phyloP scores from a whole-genome alignment of 1,284 basidiomycete genomes.

The Puccinia polysora region DNA sequence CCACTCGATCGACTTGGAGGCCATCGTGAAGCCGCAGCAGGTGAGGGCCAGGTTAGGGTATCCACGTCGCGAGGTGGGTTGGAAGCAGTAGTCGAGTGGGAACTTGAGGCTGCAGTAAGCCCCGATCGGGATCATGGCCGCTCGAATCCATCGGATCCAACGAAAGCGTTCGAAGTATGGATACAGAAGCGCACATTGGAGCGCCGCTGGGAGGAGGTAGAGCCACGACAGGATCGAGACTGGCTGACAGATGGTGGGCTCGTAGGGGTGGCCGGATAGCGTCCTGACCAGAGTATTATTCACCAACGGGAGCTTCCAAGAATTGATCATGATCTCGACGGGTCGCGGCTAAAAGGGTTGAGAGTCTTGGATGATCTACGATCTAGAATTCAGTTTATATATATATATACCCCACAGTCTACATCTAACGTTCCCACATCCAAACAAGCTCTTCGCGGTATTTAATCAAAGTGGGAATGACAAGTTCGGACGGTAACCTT shows the following conservation, averaged over 20 bases:
- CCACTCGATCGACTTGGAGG: slow-evolving; percentile 12
- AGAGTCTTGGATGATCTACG: too few relatives aligned
- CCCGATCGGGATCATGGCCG: not conserved
- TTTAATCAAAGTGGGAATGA: too few relatives aligned
- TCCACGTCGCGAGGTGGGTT: not conserved
- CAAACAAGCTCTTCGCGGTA: too few relatives aligned
- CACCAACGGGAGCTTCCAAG: too few relatives aligned
- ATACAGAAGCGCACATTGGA: slow-evolving; percentile 16
- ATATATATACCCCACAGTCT: too few relatives aligned
- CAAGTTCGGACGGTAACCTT: too few relatives aligned
- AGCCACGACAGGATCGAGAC: not conserved
- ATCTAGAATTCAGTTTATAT: too few relatives aligned
- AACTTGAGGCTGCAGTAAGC: slow-evolving; percentile 1
- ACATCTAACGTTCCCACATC: too few relatives aligned
- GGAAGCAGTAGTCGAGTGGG: slow-evolving; percentile 18
- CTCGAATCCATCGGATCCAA: not conserved
- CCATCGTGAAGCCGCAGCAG: not conserved
- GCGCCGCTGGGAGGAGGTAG: not conserved
- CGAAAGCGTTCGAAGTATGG: not conserved
- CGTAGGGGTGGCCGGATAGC: not conserved
- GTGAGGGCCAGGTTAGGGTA: not conserved
- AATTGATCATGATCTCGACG: too few relatives aligned
- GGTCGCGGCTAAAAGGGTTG: too few relatives aligned
- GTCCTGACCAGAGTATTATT: slow-evolving; percentile 12
- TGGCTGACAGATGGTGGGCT: not conserved